Percentiles rank a stretch among this genome's conserved stretches.
Evolutionary conservation across 768 basidiomycete genomes (phyloP).

Genomic region (Lactarius tabidus): DNA sequence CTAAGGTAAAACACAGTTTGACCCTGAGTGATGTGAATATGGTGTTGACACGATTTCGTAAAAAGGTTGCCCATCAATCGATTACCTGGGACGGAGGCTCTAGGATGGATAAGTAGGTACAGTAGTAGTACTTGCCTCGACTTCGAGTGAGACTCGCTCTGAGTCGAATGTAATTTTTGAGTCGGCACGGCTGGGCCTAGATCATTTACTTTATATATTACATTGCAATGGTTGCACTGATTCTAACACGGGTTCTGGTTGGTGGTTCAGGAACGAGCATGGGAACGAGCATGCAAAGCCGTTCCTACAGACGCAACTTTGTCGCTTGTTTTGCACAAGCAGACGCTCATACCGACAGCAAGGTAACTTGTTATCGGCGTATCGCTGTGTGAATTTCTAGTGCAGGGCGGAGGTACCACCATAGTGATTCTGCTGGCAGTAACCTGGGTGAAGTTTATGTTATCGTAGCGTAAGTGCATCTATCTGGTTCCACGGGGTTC

Average conservation of each 20-base stretch:
- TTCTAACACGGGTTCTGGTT: not conserved
- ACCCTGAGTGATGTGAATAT: not conserved
- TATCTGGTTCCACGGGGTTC: not conserved
- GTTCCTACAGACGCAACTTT: too few species aligned
- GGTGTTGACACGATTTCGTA: not conserved
- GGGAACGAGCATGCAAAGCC: too few species aligned
- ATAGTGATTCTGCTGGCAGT: too few species aligned
- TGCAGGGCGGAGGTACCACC: too few species aligned
- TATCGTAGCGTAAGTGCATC: not conserved
- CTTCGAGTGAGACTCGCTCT: not conserved
- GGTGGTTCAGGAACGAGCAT: too few species aligned
- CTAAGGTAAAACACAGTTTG: conserved; percentile 12
- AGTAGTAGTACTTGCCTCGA: not conserved
- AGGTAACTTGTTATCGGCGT: too few species aligned
- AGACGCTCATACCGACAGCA: too few species aligned
- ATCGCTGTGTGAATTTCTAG: too few species aligned
- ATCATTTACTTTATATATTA: not conserved
- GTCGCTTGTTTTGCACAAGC: too few species aligned
- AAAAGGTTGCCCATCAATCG: not conserved
- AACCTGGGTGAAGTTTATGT: not conserved
- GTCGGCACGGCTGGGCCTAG: conserved; percentile 10
- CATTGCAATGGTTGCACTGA: not conserved
- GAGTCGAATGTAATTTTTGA: conserved; percentile 11
- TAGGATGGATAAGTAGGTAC: conserved; percentile 1
- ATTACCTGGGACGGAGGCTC: not conserved